Conservation (phyloP, 2,329 filamentous ascomycete genomes). For the Leptographium wingfieldii region DNA sequence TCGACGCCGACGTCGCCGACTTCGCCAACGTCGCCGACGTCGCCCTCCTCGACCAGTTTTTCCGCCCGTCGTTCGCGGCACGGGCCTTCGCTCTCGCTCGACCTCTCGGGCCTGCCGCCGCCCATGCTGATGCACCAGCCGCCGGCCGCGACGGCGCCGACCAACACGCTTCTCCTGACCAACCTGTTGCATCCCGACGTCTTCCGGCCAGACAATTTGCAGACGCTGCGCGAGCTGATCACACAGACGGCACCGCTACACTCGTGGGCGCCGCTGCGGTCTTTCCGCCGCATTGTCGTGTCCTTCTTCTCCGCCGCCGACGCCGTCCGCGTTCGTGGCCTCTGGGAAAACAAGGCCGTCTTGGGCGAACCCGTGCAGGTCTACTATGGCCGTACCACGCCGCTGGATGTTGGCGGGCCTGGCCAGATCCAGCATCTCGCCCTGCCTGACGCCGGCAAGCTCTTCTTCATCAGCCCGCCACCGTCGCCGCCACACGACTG, state of each 20-base stretch:
- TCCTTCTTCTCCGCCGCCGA: slow-evolving; percentile 61
- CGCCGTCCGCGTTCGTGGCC: slow-evolving; percentile 56
- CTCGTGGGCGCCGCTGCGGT: slow-evolving; percentile 69
- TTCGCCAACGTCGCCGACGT: not conserved
- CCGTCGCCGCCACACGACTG: slow-evolving; percentile 56
- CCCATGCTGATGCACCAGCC: slow-evolving; percentile 31
- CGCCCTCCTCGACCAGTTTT: not conserved
- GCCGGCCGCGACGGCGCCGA: slow-evolving; percentile 62
- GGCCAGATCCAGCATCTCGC: slow-evolving; percentile 43
- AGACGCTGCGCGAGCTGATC: slow-evolving; percentile 61
- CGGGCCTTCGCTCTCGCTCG: slow-evolving; percentile 46
- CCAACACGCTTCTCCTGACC: slow-evolving; percentile 76
- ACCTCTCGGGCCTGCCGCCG: slow-evolving; percentile 60
- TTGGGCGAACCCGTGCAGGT: slow-evolving; percentile 57
- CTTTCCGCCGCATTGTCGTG: slow-evolving; percentile 68
- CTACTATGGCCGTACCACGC: slow-evolving; percentile 54
- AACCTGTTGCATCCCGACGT: slow-evolving; percentile 62
- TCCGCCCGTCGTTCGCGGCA: slow-evolving; percentile 12
- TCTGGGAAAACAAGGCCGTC: slow-evolving; percentile 62
- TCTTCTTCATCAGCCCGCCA: slow-evolving; percentile 61
- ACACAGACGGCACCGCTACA: slow-evolving; percentile 57
- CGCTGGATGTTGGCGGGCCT: slow-evolving; percentile 28
- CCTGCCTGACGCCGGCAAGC: slow-evolving; percentile 56
- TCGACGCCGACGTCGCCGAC: not conserved
- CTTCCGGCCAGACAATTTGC: slow-evolving; percentile 62